Evolutionary conservation across 176 grass and related monocot species (phyloP).

Genomic region (Ananas comosus): DNA sequence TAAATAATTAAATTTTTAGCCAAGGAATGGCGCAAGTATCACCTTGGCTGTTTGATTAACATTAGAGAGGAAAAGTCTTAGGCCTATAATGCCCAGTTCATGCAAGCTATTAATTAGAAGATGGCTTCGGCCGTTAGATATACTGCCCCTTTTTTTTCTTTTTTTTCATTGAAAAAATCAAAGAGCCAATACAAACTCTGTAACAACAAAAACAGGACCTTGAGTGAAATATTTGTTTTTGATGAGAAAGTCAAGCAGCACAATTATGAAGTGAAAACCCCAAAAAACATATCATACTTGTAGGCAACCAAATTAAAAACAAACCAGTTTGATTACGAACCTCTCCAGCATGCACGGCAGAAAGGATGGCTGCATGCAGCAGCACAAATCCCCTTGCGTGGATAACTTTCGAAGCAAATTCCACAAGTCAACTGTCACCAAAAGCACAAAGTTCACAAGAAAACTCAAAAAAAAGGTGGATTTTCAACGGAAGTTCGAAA

Average conservation of each 20-base stretch:
- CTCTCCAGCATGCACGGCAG: slow-evolving; percentile 84
- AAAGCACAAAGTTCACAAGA: slow-evolving; percentile 19
- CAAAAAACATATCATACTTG: not conserved
- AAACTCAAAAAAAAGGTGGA: not conserved
- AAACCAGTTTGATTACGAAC: slow-evolving; percentile 26
- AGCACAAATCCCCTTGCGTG: slow-evolving; percentile 43
- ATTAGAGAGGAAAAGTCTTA: not conserved
- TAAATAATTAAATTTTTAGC: not conserved
- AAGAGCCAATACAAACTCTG: not conserved
- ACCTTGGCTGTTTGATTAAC: not conserved
- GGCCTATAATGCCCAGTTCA: not conserved
- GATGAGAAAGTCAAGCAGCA: not conserved
- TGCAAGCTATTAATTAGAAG: too few species aligned
- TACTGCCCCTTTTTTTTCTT: too few species aligned
- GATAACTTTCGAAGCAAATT: slow-evolving; percentile 94
- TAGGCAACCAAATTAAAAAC: not conserved
- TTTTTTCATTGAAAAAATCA: too few species aligned
- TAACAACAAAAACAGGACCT: not conserved
- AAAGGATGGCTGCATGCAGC: slow-evolving; percentile 95
- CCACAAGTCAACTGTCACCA: slow-evolving; percentile 79
- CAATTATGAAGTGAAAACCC: not conserved
- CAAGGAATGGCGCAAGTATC: not conserved
- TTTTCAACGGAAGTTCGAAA: slow-evolving; percentile 18
- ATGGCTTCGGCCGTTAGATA: too few species aligned
- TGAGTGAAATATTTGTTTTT: not conserved